Base-by-base conservation (phyloP, 805 yeast genomes). In the Kodamaea leandrae region DNA sequence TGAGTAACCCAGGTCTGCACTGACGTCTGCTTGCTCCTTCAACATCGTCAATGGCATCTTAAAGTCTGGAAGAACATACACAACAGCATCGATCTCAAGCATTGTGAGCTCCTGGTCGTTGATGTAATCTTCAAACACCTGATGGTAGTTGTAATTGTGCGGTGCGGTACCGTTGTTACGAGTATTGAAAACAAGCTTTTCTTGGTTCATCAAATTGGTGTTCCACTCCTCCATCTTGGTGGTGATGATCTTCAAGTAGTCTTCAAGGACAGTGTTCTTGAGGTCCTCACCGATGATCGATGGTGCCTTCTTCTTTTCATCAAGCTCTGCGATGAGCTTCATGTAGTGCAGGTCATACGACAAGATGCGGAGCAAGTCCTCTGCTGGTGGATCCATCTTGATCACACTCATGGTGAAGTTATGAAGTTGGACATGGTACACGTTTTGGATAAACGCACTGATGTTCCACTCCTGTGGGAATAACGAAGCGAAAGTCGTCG, bases 1-100 rank as follows among this genome's bases (percentile, higher is more conserved):
- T 5, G 89, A 87, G 60, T 86, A 89, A 3, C 87, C 86, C 3
- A 91, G 80, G 23, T 83, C 90, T 0, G 89, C 86, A 0, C 95
- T 93, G 5, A 85, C 90, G 46, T 85, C 95, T 12, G 87, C 82
- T 59, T 89, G 96, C 55, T 88, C 96, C n/a, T 83, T 81, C 43
- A 88, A 78, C 82, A 88, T 83, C 46, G 85, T 79, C 58, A 86
- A 81, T 20, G 89, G 82, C 4, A 84, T 82, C 45, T 80, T 83
- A 39, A 88, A 84, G 41, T 88, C 93, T 41, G 87, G 87, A 41
- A 88, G 64, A 18, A 82, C 87, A 37, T 71, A 71, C 2, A 67
- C 71, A 12, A 76, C 67, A 10, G 79, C 77, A 43, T 59, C 66
- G 21, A 64, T 57, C 18, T 63, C 71, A 19, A 60, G 39, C 37